Evolutionary conservation across 768 basidiomycete genomes (phyloP).

Genomic region (Leccinum boreale): DNA sequence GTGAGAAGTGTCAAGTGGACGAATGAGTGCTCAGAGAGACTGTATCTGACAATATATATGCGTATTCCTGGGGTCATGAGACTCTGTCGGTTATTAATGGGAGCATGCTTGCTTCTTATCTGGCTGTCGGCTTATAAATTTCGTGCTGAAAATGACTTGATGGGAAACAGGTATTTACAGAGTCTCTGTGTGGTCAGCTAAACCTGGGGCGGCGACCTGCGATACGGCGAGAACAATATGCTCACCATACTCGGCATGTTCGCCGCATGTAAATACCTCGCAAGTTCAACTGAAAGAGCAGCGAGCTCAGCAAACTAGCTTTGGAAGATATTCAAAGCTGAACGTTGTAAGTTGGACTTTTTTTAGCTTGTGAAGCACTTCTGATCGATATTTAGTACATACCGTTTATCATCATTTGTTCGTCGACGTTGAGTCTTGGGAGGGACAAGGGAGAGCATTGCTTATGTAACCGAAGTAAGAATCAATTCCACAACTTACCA

Average conservation of each 20-base stretch:
- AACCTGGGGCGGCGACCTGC: neutral
- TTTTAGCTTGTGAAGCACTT: neutral
- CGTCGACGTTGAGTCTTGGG: no score
- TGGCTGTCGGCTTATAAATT: conserved; percentile 1
- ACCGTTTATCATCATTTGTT: neutral
- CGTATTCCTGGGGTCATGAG: conserved; percentile 16
- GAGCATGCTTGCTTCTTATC: neutral
- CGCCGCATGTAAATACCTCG: neutral
- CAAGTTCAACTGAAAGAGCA: neutral
- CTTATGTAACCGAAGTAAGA: no score
- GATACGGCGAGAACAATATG: neutral
- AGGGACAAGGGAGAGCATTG: no score
- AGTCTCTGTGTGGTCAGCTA: neutral
- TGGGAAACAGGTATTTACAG: neutral
- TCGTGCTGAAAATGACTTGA: neutral
- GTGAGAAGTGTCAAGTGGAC: conserved; percentile 23
- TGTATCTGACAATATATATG: conserved; percentile 21
- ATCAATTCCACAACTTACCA: no score
- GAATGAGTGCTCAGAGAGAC: conserved; percentile 24
- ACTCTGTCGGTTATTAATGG: neutral
- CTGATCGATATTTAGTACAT: neutral
- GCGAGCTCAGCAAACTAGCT: neutral
- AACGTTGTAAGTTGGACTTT: neutral
- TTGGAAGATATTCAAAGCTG: neutral
- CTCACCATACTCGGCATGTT: neutral